A percentile compares a stretch with the other conserved stretches of the same genome.
Conservation (phyloP, 2,329 filamentous ascomycete species). For the Pezicula neosporulosa region DNA sequence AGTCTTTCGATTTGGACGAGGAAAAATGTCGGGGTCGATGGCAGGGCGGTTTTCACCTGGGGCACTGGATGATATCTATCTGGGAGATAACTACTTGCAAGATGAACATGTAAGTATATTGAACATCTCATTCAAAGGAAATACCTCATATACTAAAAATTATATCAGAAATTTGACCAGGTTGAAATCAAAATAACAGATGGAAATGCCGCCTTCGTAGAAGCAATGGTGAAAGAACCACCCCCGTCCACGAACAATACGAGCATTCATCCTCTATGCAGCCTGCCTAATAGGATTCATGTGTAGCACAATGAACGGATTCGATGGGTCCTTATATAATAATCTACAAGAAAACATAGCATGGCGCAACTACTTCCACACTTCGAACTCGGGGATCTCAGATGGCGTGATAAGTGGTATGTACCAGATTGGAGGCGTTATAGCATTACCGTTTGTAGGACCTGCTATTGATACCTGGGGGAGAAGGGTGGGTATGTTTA, state of each 20-base stretch:
- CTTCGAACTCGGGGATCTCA: slow-evolving; percentile 38
- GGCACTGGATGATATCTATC: too few species aligned
- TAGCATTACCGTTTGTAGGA: slow-evolving; percentile 42
- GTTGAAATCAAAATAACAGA: background rate
- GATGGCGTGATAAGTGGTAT: slow-evolving; percentile 47
- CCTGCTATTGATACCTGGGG: slow-evolving; percentile 43
- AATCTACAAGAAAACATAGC: slow-evolving; percentile 38
- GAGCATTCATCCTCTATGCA: slow-evolving; percentile 37
- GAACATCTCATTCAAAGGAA: too few species aligned
- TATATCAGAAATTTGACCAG: background rate
- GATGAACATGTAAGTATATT: background rate
- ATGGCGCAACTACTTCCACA: slow-evolving; percentile 35
- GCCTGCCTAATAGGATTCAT: slow-evolving; percentile 42
- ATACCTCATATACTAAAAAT: too few species aligned
- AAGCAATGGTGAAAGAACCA: slow-evolving; percentile 50
- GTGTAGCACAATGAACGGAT: slow-evolving; percentile 47
- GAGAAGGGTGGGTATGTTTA: slow-evolving; percentile 41
- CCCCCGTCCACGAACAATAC: slow-evolving; percentile 35
- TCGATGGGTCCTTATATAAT: slow-evolving; percentile 46
- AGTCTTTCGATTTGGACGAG: too few species aligned
- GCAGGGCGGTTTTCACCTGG: too few species aligned
- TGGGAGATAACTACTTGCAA: too few species aligned
- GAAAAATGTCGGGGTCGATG: too few species aligned
- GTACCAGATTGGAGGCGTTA: slow-evolving; percentile 46
- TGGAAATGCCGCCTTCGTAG: slow-evolving; percentile 47